phyloP scores from a whole-genome alignment of 2,329 filamentous ascomycete genomes.

The Pseudocercospora cruenta region DNA sequence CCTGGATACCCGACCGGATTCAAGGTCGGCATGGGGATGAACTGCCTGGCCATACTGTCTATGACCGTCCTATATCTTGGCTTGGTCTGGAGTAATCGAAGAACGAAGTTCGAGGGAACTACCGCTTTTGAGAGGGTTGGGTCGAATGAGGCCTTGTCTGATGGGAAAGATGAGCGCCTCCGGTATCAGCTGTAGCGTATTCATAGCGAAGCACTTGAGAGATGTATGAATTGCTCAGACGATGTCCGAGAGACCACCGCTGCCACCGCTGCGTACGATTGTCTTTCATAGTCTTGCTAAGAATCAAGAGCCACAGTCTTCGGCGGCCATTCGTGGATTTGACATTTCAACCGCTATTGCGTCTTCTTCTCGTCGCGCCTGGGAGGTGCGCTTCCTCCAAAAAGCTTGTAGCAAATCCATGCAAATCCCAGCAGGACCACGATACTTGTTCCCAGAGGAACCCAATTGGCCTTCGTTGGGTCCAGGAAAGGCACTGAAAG shows the following conservation, averaged over 20 bases:
- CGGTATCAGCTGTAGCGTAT: not conserved
- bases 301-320: not conserved
- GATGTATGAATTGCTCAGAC: not conserved
- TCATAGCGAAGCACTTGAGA: not conserved
- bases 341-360: not conserved
- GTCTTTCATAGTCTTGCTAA: not conserved
- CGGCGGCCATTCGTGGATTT: not conserved
- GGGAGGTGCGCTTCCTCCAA: conserved; percentile 5
- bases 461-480: conserved; percentile 39
- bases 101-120: not conserved
- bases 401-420: conserved; percentile 49
- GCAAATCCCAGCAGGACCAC: conserved; percentile 49
- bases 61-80: conserved; percentile 29
- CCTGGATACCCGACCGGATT: conserved; percentile 25
- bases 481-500: conserved; percentile 48
- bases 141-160: not conserved
- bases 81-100: conserved; percentile 7
- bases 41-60: conserved; percentile 19
- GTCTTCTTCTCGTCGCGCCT: conserved; percentile 11
- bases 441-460: conserved; percentile 49
- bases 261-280: not conserved
- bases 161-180: not conserved
- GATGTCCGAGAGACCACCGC: not conserved
- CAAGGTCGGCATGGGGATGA: conserved; percentile 27
- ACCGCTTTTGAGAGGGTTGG: not conserved